A percentile compares a stretch with the other conserved stretches of the same genome.
Evolutionary conservation across 1,139 yeast species (phyloP).

Genomic region (Candida sp.): DNA sequence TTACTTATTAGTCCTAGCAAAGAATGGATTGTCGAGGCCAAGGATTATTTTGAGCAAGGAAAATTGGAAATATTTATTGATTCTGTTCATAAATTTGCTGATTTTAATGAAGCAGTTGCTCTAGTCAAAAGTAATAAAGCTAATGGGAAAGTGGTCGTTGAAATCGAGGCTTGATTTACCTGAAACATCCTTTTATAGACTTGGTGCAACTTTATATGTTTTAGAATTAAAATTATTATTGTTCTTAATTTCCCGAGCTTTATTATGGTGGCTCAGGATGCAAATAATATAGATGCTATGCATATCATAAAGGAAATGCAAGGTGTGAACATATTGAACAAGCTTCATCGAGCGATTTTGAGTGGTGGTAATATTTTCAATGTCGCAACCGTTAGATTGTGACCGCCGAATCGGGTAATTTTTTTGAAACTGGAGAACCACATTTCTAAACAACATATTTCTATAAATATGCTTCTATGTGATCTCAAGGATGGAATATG

Average conservation of each 20-base stretch:
- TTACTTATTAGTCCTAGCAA: constrained; percentile 4
- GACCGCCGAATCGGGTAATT: background rate
- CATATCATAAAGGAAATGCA: no score
- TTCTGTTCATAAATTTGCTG: constrained; percentile 45
- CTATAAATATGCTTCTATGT: background rate
- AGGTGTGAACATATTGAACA: background rate
- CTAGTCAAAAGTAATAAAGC: constrained; percentile 45
- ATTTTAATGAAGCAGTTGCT: constrained; percentile 48
- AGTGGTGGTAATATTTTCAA: background rate
- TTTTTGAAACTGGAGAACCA: background rate
- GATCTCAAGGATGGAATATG: background rate
- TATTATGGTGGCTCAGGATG: no score
- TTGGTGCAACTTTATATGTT: no score
- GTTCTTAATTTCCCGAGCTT: no score
- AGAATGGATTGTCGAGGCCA: constrained; percentile 11
- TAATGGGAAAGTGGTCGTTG: constrained; percentile 60
- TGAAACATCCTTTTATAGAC: no score
- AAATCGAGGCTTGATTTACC: constrained; percentile 10
- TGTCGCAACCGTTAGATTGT: background rate
- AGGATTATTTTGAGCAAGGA: constrained; percentile 36
- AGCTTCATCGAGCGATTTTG: background rate
- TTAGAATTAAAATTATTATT: no score
- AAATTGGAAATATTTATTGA: constrained; percentile 49
- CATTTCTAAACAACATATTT: background rate
- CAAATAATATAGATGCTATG: no score